These are phyloP conservation scores for Mortierella polycephala DNA, from an alignment of 371 early-diverging fungal genomes.

Conservation along the genomic window DNA sequence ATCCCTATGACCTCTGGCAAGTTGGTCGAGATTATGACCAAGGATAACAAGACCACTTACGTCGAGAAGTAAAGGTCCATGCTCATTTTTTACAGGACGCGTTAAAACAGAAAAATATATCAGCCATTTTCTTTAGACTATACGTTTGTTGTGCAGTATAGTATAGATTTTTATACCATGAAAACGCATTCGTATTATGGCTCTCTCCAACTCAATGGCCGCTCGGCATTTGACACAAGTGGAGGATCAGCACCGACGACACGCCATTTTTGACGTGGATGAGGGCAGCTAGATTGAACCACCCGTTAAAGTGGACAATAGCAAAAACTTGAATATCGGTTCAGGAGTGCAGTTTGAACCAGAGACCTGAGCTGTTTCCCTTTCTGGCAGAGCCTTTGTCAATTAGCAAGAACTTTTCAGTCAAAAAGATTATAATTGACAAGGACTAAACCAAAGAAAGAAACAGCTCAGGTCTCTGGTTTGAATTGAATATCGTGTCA, in stretches of 20 bases:
- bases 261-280: conserved; percentile 55
- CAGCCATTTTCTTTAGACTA: too few relatives aligned
- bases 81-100: too few relatives aligned
- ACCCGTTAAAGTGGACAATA: conserved; percentile 75
- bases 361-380: too few relatives aligned
- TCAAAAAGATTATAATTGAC: too few relatives aligned
- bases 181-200: conserved; percentile 20
- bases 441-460: too few relatives aligned
- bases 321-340: conserved; percentile 73
- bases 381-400: too few relatives aligned
- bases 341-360: conserved; percentile 65
- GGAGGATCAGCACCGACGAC: conserved; percentile 24
- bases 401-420: too few relatives aligned
- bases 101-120: too few relatives aligned
- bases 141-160: too few relatives aligned
- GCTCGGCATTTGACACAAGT: not conserved
- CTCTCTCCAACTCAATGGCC: conserved; percentile 52
- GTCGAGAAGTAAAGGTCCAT: conserved; percentile 36
- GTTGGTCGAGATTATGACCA: conserved; percentile 63
- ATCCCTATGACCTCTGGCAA: conserved; percentile 64
- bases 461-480: too few relatives aligned
- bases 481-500: conserved; percentile 67
- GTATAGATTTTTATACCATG: too few relatives aligned
- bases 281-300: conserved; percentile 62
- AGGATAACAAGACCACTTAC: conserved; percentile 62